These are phyloP conservation scores for Ophiocordyceps sinensis DNA, from an alignment of 2,329 filamentous ascomycete genomes.

Conservation along the genomic window DNA sequence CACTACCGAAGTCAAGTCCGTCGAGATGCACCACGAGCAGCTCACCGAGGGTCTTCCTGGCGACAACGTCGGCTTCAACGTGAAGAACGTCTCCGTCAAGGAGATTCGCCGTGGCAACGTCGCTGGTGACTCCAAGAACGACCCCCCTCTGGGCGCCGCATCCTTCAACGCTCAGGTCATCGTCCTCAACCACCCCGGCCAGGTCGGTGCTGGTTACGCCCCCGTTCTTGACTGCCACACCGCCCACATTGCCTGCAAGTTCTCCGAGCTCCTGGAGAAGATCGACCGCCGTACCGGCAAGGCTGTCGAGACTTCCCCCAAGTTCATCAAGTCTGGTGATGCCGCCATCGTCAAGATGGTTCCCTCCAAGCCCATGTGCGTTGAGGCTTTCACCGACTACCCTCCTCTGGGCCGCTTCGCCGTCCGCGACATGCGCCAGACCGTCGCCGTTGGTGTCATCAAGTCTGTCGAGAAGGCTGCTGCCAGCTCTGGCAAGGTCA, in stretches of 20 bases:
- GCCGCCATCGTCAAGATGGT: conserved; percentile 99
- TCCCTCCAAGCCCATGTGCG: conserved; percentile 99
- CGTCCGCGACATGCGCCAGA: conserved; percentile 95
- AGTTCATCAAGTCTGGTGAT: conserved; percentile 99
- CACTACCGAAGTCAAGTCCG: conserved; percentile 99
- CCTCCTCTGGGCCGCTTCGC: conserved; percentile 99
- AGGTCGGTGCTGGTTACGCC: conserved; percentile 98
- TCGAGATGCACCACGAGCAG: conserved; percentile 99
- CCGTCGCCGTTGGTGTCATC: conserved; percentile 89
- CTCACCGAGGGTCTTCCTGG: conserved; percentile 86
- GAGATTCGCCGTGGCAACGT: conserved; percentile 99
- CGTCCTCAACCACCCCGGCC: conserved; percentile 99
- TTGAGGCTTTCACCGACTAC: conserved; percentile 99
- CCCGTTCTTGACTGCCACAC: conserved; percentile 99
- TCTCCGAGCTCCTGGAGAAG: conserved; percentile 98
- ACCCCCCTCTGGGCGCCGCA: conserved; percentile 76
- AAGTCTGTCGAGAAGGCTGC: conserved; percentile 64
- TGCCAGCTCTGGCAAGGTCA: conserved; percentile 47
- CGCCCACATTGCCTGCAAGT: conserved; percentile 99
- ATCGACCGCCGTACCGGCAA: conserved; percentile 99
- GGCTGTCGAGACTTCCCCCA: conserved; percentile 78
- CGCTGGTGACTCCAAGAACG: conserved; percentile 99
- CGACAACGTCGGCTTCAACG: conserved; percentile 99
- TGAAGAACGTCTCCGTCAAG: conserved; percentile 99
- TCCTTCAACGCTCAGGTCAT: conserved; percentile 99